Percentiles rank a stretch among this genome's conserved stretches.
These are phyloP conservation scores for Eucalyptus marginata DNA, from an alignment of 345 rosid genomes.

Conservation along the genomic window DNA sequence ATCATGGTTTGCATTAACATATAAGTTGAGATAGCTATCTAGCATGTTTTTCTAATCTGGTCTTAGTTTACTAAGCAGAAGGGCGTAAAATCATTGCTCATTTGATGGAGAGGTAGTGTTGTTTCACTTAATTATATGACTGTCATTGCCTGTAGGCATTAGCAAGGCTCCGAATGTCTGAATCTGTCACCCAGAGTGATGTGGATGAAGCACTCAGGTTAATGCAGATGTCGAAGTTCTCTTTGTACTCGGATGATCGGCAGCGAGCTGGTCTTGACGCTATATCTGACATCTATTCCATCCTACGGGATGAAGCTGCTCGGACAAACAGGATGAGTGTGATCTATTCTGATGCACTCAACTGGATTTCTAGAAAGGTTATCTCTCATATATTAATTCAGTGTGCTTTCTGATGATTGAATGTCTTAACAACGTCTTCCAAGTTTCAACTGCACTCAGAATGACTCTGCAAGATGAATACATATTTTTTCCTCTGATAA, in stretches of 20 bases:
- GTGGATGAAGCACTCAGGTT: conserved; percentile 95
- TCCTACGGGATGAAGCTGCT: conserved; percentile 95
- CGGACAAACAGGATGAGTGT: conserved; percentile 65
- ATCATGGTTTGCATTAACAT: not conserved
- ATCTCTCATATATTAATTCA: not conserved
- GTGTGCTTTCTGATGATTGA: not conserved
- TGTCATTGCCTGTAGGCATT: conserved; percentile 46
- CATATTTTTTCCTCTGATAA: not conserved
- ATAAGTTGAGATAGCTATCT: not conserved
- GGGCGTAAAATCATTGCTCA: not conserved
- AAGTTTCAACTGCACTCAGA: not conserved
- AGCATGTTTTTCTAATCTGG: not conserved
- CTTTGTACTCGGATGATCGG: conserved; percentile 87
- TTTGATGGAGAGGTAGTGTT: not conserved
- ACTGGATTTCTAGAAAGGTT: conserved; percentile 99
- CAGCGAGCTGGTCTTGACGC: conserved; percentile 92
- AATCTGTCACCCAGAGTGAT: conserved; percentile 91
- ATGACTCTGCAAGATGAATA: not conserved
- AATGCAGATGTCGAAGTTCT: conserved; percentile 99
- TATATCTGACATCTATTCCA: conserved; percentile 91
- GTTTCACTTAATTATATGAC: not conserved
- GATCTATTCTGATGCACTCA: conserved; percentile 82
- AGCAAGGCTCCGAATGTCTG: conserved; percentile 93
- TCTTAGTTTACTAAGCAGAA: not conserved
- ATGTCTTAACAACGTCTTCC: not conserved